Conservation (phyloP, 768 basidiomycete genomes). For the Boletus edulis region DNA sequence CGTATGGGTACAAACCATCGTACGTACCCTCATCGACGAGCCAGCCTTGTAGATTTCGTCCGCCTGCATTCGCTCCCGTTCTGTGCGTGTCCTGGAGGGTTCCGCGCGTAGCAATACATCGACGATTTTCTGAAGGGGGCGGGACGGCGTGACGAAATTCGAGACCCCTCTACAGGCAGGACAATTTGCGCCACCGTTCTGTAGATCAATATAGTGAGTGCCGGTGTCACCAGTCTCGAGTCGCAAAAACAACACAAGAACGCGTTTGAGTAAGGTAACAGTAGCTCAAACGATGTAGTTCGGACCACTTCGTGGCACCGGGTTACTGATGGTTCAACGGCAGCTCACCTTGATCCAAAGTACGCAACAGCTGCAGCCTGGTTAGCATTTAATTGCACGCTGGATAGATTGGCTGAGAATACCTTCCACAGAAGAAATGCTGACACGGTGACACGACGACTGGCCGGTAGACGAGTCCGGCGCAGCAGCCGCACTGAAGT, state of each 20-base stretch:
- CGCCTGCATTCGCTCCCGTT: constrained; percentile 74
- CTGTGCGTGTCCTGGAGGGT: constrained; percentile 64
- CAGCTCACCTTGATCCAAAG: constrained; percentile 81
- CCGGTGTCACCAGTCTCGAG: not conserved
- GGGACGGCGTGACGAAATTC: constrained; percentile 66
- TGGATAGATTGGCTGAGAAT: constrained; percentile 13
- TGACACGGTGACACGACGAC: constrained; percentile 83
- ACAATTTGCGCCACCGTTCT: constrained; percentile 87
- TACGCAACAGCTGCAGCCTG: constrained; percentile 59
- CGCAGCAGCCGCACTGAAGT: constrained; percentile 83
- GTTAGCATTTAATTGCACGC: constrained; percentile 41
- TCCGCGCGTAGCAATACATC: constrained; percentile 70
- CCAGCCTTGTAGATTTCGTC: constrained; percentile 75
- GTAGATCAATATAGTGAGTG: constrained; percentile 15
- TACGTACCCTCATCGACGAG: constrained; percentile 58
- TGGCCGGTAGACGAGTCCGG: constrained; percentile 77
- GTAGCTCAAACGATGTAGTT: not conserved
- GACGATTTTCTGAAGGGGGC: constrained; percentile 68
- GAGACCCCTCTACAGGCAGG: constrained; percentile 77
- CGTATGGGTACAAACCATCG: not conserved
- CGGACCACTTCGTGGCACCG: constrained; percentile 2
- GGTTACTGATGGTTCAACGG: not conserved
- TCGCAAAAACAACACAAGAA: not conserved
- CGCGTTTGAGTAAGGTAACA: not conserved
- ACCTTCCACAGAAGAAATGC: constrained; percentile 93